Base-by-base conservation (phyloP, 2,329 filamentous ascomycete genomes). In the Aspergillus costaricaensis region DNA sequence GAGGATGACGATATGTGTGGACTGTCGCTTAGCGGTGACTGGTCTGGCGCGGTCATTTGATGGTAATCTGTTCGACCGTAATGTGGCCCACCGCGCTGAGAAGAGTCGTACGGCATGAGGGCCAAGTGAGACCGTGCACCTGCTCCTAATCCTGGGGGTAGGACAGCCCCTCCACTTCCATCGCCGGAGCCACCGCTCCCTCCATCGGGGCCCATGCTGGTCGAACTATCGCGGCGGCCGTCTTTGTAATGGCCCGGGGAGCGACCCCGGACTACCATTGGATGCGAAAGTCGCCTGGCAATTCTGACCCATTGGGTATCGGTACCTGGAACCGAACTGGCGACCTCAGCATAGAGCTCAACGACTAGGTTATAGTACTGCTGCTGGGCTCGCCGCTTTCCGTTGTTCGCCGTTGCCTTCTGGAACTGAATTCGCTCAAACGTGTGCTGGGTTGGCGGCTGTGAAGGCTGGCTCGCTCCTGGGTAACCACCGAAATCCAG, bases 371-470 rank as follows among this genome's bases (percentile, higher is more conserved):
- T 91, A 71, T 96, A 96, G 75, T 92, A 96, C 69, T 96, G 93
- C 72, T 97, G 92, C 17, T 92, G 91, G 1, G 92, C 92, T 59
- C 93, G 84, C 67, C 93, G 85, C 75, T 96, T 96, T 50, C 92
- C 92, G 67, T 97, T 97, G 79, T 96, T 97, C 23, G 92, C 91
- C 0, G 92, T 96, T 1, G 93, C 92, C 65, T 91, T 91, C 75
- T 96, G 96, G 83, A 96, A 97, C 69, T 96, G 92, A 55, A 96
- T 95, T 10, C 93, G 88, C 72, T 96, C 92, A 72, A 96, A 97
- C 0, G 82, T 85, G 60, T 88, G 84, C n/a, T 81, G 80, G 7
- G 74, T 76, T 1, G 78, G 78, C 10, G 73, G 72, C 39, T 77
- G 69, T 47, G 74, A 70, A 6, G 73, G 65, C 30, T 77, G 73